Conservation (phyloP, 1,284 basidiomycete genomes). For the Anthracocystis panici-leucophaei region DNA sequence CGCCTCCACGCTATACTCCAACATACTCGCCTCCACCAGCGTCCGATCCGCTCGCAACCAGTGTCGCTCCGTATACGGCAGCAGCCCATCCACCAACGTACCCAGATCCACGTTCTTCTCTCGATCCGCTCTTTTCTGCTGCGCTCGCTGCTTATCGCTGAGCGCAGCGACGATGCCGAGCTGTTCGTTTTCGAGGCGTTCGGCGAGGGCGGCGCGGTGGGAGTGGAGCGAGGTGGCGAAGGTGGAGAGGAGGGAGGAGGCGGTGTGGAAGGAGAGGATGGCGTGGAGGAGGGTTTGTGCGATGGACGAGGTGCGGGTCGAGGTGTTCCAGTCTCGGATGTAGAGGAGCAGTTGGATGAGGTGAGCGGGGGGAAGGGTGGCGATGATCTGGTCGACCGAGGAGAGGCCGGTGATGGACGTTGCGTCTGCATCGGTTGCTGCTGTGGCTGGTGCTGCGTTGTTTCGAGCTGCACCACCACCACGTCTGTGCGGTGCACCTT, state of each 20-base stretch:
- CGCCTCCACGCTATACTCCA: conserved; percentile 90
- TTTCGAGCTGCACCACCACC: too few relatives aligned
- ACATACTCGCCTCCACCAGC: conserved; percentile 90
- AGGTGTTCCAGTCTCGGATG: conserved; percentile 92
- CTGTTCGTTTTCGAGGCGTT: conserved; percentile 31
- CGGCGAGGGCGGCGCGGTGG: conserved; percentile 15
- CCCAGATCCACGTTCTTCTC: conserved; percentile 72
- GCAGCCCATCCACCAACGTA: conserved; percentile 83
- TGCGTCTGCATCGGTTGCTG: conserved; percentile 12
- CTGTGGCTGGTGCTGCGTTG: not conserved
- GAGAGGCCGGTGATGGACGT: conserved; percentile 59
- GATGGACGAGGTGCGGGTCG: conserved; percentile 83
- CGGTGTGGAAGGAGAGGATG: conserved; percentile 80
- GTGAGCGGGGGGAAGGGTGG: conserved; percentile 78
- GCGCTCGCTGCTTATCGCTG: conserved; percentile 18
- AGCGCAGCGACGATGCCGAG: conserved; percentile 17
- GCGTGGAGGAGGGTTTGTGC: conserved; percentile 89
- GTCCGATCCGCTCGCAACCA: conserved; percentile 84
- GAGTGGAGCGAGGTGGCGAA: conserved; percentile 71
- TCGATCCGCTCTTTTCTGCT: conserved; percentile 50
- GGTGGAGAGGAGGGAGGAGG: conserved; percentile 80
- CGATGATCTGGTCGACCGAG: conserved; percentile 75
- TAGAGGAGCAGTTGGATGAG: conserved; percentile 85
- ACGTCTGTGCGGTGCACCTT: not conserved
- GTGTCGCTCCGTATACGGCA: conserved; percentile 95